A percentile compares a stretch with the other conserved stretches of the same genome.
Conservation (phyloP, 768 basidiomycete genomes). For the Russula ochroleuca region DNA sequence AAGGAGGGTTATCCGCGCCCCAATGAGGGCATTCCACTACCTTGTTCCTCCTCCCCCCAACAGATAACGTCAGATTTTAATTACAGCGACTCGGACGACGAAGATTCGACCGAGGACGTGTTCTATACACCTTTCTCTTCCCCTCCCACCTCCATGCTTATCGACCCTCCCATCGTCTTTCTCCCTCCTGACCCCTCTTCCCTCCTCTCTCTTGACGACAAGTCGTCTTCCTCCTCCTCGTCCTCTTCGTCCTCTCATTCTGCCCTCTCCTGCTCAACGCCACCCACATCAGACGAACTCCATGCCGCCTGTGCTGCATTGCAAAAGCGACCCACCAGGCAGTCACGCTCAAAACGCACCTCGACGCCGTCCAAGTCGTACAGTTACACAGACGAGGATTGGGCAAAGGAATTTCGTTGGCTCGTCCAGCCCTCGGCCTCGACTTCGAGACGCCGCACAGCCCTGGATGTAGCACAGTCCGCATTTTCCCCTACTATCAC, state of each 20-base stretch:
- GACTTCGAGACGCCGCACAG: conserved; percentile 20
- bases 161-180: conserved; percentile 10
- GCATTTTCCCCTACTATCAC: neutral
- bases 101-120: neutral
- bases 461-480: conserved; percentile 7
- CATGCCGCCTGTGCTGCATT: conserved; percentile 2
- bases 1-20: neutral
- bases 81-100: conserved; percentile 16
- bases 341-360: conserved; percentile 7
- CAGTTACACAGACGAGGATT: conserved; percentile 53
- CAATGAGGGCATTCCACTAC: neutral
- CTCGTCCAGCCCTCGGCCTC: conserved; percentile 41
- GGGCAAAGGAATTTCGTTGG: conserved; percentile 67
- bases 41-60: neutral
- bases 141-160: conserved; percentile 22
- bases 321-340: conserved; percentile 6
- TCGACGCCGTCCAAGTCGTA: conserved; percentile 23
- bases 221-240: conserved; percentile 27
- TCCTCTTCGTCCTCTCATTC: conserved; percentile 10
- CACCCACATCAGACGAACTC: conserved; percentile 26
- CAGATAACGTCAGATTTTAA: conserved; percentile 1
- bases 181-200: conserved; percentile 2
- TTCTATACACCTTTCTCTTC: conserved; percentile 29
- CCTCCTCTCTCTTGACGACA: conserved; percentile 7
- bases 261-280: conserved; percentile 19